A percentile compares a stretch with the other conserved stretches of the same genome.
Evolutionary conservation across 139 green algal species (phyloP).

Genomic region (Ettlia oleoabundans): DNA sequence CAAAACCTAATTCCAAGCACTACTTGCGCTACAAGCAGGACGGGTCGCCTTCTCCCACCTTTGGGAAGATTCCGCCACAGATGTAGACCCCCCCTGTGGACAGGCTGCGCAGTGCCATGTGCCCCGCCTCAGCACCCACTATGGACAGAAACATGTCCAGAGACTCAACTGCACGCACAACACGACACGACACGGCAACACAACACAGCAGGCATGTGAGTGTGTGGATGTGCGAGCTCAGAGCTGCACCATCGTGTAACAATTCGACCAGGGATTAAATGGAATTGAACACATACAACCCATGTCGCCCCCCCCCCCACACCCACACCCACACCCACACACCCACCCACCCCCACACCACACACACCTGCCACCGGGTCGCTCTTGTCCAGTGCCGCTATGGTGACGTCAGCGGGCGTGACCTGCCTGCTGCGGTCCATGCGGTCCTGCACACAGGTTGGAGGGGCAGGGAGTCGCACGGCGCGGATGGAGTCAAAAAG

Average conservation of each 20-base stretch:
- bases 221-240: too few relatives aligned
- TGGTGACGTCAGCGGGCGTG: slow-evolving; percentile 61
- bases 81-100: slow-evolving; percentile 90
- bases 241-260: too few relatives aligned
- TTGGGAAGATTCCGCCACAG: slow-evolving; percentile 87
- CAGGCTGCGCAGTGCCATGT: slow-evolving; percentile 86
- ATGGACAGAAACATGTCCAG: slow-evolving; percentile 92
- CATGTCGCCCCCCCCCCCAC: neutral
- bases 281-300: too few relatives aligned
- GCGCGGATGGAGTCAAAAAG: too few relatives aligned
- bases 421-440: slow-evolving; percentile 42
- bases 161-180: slow-evolving; percentile 76
- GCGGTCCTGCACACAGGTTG: neutral
- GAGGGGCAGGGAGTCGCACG: too few relatives aligned
- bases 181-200: too few relatives aligned
- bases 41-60: slow-evolving; percentile 38
- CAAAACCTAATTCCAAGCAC: neutral
- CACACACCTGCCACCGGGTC: slow-evolving; percentile 54
- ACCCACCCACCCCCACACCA: neutral
- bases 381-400: slow-evolving; percentile 59
- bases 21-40: neutral
- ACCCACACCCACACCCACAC: neutral
- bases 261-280: too few relatives aligned
- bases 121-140: slow-evolving; percentile 78
- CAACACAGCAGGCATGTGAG: too few relatives aligned